Conservation (phyloP, 306 rosid genomes). For the Astragalus membranaceus region DNA sequence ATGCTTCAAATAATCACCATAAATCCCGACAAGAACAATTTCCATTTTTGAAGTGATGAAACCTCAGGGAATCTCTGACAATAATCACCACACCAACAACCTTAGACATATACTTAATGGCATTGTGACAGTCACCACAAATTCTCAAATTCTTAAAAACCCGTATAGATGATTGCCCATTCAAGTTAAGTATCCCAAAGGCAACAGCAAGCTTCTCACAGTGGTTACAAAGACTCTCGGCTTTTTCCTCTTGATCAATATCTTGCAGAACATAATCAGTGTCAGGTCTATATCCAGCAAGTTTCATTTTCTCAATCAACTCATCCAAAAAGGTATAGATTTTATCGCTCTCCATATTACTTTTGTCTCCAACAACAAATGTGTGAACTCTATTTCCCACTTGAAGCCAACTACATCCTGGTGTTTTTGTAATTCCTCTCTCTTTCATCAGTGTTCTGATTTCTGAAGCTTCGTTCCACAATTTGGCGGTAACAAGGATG, state of each 20-base stretch:
- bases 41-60: conserved; percentile 48
- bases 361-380: conserved; percentile 49
- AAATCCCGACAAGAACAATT: conserved; percentile 43
- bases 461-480: conserved; percentile 57
- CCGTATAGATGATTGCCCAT: conserved; percentile 36
- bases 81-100: conserved; percentile 42
- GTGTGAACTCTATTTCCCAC: conserved; percentile 38
- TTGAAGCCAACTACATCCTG: conserved; percentile 63
- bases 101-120: conserved; percentile 44
- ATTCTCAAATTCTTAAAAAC: conserved; percentile 55
- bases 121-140: conserved; percentile 50
- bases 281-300: conserved; percentile 41
- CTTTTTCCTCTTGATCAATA: conserved; percentile 47
- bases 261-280: conserved; percentile 56
- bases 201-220: conserved; percentile 51
- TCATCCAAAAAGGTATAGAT: conserved; percentile 32
- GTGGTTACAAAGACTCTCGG: conserved; percentile 39
- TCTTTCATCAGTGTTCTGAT: conserved; percentile 46
- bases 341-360: conserved; percentile 22
- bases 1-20: conserved; percentile 35
- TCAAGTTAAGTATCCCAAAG: conserved; percentile 47
- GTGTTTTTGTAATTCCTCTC: conserved; percentile 43
- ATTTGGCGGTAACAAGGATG: conserved; percentile 36
- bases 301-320: conserved; percentile 43
- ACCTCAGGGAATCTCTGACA: conserved; percentile 53